Evolutionary conservation across 2,329 filamentous ascomycete genomes (phyloP).

Genomic region (Aspergillus japonicus): DNA sequence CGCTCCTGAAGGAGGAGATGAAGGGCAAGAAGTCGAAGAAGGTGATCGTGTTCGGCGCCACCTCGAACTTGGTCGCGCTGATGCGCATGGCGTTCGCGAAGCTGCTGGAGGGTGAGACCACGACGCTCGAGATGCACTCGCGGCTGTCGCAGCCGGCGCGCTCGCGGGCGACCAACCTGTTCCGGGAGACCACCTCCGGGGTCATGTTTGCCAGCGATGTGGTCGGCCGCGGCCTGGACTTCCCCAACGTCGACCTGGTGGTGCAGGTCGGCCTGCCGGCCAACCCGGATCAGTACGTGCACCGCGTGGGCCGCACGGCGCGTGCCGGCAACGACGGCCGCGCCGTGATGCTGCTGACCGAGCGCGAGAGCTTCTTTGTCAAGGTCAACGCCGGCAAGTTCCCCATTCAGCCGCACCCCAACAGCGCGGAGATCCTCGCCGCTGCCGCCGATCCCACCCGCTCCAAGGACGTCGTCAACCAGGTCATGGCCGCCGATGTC

Average conservation of each 20-base stretch:
- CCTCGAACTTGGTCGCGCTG: conserved; percentile 63
- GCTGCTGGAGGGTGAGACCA: conserved; percentile 30
- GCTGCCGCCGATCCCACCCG: conserved; percentile 31
- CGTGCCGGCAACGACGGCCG: conserved; percentile 55
- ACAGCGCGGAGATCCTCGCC: conserved; percentile 38
- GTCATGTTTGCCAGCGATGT: conserved; percentile 53
- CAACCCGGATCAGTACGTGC: conserved; percentile 52
- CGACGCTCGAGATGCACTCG: conserved; percentile 68
- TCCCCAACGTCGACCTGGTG: conserved; percentile 51
- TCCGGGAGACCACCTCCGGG: conserved; percentile 40
- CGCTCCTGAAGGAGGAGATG: conserved; percentile 43
- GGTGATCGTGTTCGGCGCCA: conserved; percentile 68
- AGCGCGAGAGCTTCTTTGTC: conserved; percentile 54
- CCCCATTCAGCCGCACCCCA: conserved; percentile 52
- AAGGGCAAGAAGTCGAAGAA: conserved; percentile 1
- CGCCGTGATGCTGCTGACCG: conserved; percentile 54
- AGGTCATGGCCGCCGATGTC: conserved; percentile 27
- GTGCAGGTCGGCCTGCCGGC: conserved; percentile 52
- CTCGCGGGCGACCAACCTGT: conserved; percentile 54
- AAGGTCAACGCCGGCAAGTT: conserved; percentile 47
- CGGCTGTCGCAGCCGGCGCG: conserved; percentile 68
- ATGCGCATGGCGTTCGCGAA: conserved; percentile 56
- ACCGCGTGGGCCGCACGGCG: conserved; percentile 62
- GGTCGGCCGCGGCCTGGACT: conserved; percentile 53
- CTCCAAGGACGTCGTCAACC: conserved; percentile 18